These are phyloP conservation scores for Sphaerulina musiva DNA, from an alignment of 2,329 filamentous ascomycete species.

Conservation along the genomic window DNA sequence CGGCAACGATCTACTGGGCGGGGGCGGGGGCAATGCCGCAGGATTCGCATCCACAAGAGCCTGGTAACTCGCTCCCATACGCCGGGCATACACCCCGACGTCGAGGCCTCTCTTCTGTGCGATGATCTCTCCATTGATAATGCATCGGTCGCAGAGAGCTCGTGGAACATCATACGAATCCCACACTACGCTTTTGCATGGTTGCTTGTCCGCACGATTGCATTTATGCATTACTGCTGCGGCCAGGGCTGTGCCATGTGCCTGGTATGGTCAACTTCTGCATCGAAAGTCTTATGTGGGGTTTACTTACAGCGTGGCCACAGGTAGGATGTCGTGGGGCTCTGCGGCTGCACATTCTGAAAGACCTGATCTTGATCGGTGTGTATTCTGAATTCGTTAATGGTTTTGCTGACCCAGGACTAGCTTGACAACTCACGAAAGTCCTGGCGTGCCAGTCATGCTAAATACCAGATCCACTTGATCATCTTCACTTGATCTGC, in stretches of 20 bases:
- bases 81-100: slow-evolving; percentile 18
- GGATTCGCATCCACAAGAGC: slow-evolving; percentile 22
- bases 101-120: slow-evolving; percentile 23
- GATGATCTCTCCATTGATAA: slow-evolving; percentile 23
- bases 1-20: background rate
- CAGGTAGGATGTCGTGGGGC: background rate
- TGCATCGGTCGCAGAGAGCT: slow-evolving; percentile 26
- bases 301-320: background rate
- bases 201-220: slow-evolving; percentile 4
- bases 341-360: background rate
- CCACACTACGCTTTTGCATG: slow-evolving; percentile 16
- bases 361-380: background rate
- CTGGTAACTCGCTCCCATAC: slow-evolving; percentile 20
- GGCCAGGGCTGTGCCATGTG: slow-evolving; percentile 23
- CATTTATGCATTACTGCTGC: slow-evolving; percentile 14
- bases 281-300: no score
- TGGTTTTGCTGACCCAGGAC: background rate
- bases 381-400: background rate
- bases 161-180: slow-evolving; percentile 18
- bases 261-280: slow-evolving; percentile 7
- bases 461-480: background rate
- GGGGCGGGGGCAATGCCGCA: background rate
- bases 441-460: background rate
- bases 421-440: background rate
- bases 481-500: background rate